Evolutionary conservation across 805 yeast genomes (phyloP).

Genomic region (Cyberlindnera subsufficiens): DNA sequence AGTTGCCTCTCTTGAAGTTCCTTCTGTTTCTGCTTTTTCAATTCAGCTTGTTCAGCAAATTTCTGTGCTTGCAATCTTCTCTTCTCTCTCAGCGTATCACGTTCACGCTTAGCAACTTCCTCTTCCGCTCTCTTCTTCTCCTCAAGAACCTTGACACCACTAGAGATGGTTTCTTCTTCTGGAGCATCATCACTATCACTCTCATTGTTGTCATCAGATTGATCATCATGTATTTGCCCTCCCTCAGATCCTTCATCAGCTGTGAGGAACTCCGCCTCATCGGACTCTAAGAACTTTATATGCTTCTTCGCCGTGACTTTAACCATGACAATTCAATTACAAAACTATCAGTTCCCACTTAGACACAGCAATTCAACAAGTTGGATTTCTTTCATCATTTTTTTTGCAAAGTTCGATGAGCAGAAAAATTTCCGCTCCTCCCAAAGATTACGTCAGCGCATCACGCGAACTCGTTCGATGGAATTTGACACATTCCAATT

Average conservation of each 20-base stretch:
- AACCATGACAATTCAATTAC: no score
- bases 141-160: slow-evolving; percentile 14
- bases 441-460: no score
- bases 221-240: slow-evolving; percentile 5
- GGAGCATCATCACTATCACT: slow-evolving; percentile 41
- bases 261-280: slow-evolving; percentile 11
- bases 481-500: no score
- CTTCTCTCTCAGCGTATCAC: slow-evolving; percentile 22
- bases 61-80: slow-evolving; percentile 22
- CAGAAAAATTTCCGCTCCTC: neutral
- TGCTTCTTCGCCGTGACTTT: slow-evolving; percentile 6
- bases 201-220: slow-evolving; percentile 9
- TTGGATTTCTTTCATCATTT: no score
- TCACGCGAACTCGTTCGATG: no score
- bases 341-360: no score
- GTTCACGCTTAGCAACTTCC: slow-evolving; percentile 22
- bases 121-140: slow-evolving; percentile 22
- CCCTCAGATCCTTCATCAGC: slow-evolving; percentile 16
- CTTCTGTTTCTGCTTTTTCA: slow-evolving; percentile 16
- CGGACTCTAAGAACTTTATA: slow-evolving; percentile 20
- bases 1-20: slow-evolving; percentile 16
- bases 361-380: no score
- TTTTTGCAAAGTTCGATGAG: slow-evolving; percentile 1
- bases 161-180: slow-evolving; percentile 37
- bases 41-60: slow-evolving; percentile 19